phyloP scores from a whole-genome alignment of 345 rosid species.

The Cardiospermum halicacabum region DNA sequence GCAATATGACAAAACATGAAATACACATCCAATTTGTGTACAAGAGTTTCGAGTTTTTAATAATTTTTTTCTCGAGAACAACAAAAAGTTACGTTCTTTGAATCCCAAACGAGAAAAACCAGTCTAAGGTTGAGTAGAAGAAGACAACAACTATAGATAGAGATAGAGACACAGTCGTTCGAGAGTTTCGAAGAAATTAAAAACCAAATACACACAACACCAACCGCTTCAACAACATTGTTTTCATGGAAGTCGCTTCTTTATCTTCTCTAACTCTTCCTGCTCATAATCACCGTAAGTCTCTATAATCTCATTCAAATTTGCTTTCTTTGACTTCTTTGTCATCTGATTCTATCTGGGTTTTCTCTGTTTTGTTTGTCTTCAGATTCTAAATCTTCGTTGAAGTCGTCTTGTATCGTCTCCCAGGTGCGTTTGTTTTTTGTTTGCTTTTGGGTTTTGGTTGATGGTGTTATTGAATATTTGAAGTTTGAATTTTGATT shows the following conservation, averaged over 20 bases:
- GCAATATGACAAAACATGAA: too few relatives aligned
- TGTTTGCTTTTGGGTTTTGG: background rate
- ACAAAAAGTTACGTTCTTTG: too few relatives aligned
- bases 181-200: too few relatives aligned
- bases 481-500: background rate
- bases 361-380: slow-evolving; percentile 4
- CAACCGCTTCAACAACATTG: background rate
- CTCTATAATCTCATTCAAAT: background rate
- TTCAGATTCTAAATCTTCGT: slow-evolving; percentile 29
- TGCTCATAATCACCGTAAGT: slow-evolving; percentile 34
- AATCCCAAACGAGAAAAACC: too few relatives aligned
- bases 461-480: background rate
- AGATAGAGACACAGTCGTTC: too few relatives aligned
- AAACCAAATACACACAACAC: background rate
- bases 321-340: background rate
- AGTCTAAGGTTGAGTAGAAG: too few relatives aligned
- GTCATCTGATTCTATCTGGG: background rate
- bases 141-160: too few relatives aligned
- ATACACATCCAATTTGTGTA: too few relatives aligned
- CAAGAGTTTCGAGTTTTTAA: too few relatives aligned
- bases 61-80: too few relatives aligned
- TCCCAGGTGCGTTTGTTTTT: slow-evolving; percentile 35
- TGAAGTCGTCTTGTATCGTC: slow-evolving; percentile 22
- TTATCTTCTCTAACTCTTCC: slow-evolving; percentile 20
- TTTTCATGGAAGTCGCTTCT: slow-evolving; percentile 53